Evolutionary conservation across 1,284 basidiomycete genomes (phyloP), one percentile per base, ranked within the genome.

Genomic region (Rhodofomes roseus): DNA sequence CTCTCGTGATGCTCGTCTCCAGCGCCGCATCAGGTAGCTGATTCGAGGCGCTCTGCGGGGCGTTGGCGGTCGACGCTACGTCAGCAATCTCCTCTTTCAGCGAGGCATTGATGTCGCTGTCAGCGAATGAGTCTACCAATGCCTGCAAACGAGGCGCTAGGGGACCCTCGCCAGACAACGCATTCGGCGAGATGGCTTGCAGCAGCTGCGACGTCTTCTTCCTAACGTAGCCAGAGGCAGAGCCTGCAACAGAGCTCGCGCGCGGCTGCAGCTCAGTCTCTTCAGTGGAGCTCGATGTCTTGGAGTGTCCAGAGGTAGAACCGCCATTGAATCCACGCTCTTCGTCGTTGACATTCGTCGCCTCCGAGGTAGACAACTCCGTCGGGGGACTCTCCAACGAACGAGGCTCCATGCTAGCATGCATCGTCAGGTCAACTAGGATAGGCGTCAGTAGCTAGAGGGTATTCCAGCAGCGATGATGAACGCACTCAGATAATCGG

Each of bases 401-500:
- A 36, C 70, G 73, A 1, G 77, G 68, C 37, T 83, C 82, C 63
- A 84, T 72, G 65, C 79, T 79, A 8, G 88, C 86, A 57, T 92
- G 87, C 77, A 94, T 91, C 0, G 94, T 96, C 52, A 96, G 72
- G 72, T 98, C 95, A 66, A 97, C 87, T 89, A 65, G 1, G 20
- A 9, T 16, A 37, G 16, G 23, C 44, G 25, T 66, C 18, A 65
- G 48, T 7, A 34, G 5, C 2, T 27, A 27, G 8, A 31, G 14
- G n/a, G 39, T 25, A 1, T 16, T 5, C 12, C 55, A 8, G 56
- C 58, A 9, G 14, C 29, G 9, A 23, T 55, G 6, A 6, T 34
- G 27, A 34, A 82, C 89, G 62, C 70, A 93, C 93, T 97, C 62
- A 97, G 76, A 73, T 89, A 96, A 74, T 99, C 96, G 0, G 95